Percentiles rank a stretch among this genome's conserved stretches.
phyloP scores from a whole-genome alignment of 1,284 basidiomycete genomes.

The Malassezia pachydermatis region DNA sequence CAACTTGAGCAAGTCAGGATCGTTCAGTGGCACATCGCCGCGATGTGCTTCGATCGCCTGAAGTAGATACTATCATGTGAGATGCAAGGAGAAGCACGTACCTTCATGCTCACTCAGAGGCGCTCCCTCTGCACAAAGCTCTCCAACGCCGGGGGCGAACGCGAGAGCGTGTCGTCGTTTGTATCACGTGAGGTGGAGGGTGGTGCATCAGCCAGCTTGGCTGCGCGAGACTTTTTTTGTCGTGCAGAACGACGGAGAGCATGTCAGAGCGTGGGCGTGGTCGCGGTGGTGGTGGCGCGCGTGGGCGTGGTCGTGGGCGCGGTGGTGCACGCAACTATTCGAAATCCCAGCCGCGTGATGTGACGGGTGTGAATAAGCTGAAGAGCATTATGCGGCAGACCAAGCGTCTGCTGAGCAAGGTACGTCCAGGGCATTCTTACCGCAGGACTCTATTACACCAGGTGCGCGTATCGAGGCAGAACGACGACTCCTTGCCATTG shows the following conservation, averaged over 20 bases:
- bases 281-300: not conserved
- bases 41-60: constrained; percentile 44
- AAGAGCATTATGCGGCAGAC: constrained; percentile 13
- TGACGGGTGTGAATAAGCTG: constrained; percentile 13
- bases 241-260: too few relatives aligned
- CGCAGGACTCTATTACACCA: constrained; percentile 9
- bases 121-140: too few relatives aligned
- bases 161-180: not conserved
- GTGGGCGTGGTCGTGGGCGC: not conserved
- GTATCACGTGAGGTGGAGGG: not conserved
- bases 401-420: constrained; percentile 8
- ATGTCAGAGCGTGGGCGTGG: too few relatives aligned
- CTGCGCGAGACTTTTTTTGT: too few relatives aligned
- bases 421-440: not conserved
- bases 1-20: constrained; percentile 35
- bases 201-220: too few relatives aligned
- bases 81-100: not conserved
- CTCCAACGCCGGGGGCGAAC: not conserved
- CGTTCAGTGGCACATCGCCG: constrained; percentile 29
- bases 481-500: constrained; percentile 7
- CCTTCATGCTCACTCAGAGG: constrained; percentile 18
- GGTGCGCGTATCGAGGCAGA: constrained; percentile 18
- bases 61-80: constrained; percentile 35
- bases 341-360: not conserved
- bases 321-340: not conserved